Evolutionary conservation across 129 eudicot species (phyloP), one percentile per base, ranked within the genome.

Genomic region (Ambrosia trifida): DNA sequence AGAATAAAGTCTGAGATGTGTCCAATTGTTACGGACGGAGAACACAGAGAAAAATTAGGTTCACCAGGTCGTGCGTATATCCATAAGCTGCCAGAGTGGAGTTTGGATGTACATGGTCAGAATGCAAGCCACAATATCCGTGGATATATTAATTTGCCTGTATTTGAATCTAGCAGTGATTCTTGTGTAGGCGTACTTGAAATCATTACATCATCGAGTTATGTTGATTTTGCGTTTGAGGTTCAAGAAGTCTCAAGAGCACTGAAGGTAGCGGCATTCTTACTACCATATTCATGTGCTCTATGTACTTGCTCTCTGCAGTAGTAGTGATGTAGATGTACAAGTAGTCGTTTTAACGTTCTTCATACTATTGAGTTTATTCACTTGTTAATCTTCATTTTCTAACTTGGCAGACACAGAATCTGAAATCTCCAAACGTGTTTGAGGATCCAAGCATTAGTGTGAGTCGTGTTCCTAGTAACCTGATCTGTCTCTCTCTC

Each of bases 161-260:
- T 59, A 59, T 66, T 66, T 66, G 58, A 66, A 66, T 18, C 72
- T 6, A 35, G 12, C 58, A 13, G 24, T 46, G 72, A 36, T 66
- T 44, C 3, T 5, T 46, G 72, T 66, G 72, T 66, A 5, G 58
- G 72, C 12, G 58, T 66, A 7, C 41, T 66, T 47, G 72, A 66
- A 13, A n/a, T 66, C 24, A 28, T 66, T 45, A 28, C 72, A 4
- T 66, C 72, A 28, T 66, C 72, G 30, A 66, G 3, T 7, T 46
- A 66, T 8, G 58, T 46, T 20, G 72, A 66, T 66, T 66, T 44
- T 30, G 58, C 57, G 47, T 66, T 45, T 66, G 72, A 66, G 24
- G 72, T 66, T 46, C 38, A 10, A 14, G 56, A 66, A 44, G 18
- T 66, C 2, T 66, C 70, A 2, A 66, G 56, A 43, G 70, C 70